Evolutionary conservation across 2,329 filamentous ascomycete genomes (phyloP), one percentile per base, ranked within the genome.

Genomic region (Nigrograna mackinnonii): DNA sequence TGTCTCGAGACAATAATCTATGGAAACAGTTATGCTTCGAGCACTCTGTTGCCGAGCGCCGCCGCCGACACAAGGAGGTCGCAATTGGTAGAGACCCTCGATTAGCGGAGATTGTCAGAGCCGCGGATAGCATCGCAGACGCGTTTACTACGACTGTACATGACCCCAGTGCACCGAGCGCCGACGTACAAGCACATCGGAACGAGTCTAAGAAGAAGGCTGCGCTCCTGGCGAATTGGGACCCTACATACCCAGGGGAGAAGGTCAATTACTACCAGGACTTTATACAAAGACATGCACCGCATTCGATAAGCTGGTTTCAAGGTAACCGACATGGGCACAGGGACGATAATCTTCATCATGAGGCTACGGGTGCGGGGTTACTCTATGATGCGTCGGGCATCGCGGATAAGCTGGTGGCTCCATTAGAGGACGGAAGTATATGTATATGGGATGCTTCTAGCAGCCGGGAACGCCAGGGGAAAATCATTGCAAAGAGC

Each of bases 181-280:
- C 61, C 2, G 58, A 66, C 47, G 55, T 45, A 46, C 58, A 61
- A 54, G 54, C 38, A 26, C 54, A 60, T 14, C 43, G 57, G 57
- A 59, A 70, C 48, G 57, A 41, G 12, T 48, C 54, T 11, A 62
- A 52, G 47, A 72, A 79, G 54, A 72, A 73, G 41, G 69, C 73
- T 17, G 79, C 83, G 37, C 79, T 89, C 43, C 74, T 87, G 59
- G 84, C 85, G 4, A 89, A 89, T 54, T 96, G 91, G 91, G 89
- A 96, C 54, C 89, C 89, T 1, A 82, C 82, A 0, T 90, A 86
- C 50, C 80, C 84, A 0, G 73, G 70, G 4, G 91, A 96, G 68
- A 75, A 75, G 30, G 77, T 91, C 16, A 83, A 87, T 36, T 96
- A 90, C 86, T 96, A 95, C 65, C 80, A 87, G 41, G 91, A 96